Evolutionary conservation across 352 stramenopile species (phyloP).

Genomic region (Albugo laibachii): DNA sequence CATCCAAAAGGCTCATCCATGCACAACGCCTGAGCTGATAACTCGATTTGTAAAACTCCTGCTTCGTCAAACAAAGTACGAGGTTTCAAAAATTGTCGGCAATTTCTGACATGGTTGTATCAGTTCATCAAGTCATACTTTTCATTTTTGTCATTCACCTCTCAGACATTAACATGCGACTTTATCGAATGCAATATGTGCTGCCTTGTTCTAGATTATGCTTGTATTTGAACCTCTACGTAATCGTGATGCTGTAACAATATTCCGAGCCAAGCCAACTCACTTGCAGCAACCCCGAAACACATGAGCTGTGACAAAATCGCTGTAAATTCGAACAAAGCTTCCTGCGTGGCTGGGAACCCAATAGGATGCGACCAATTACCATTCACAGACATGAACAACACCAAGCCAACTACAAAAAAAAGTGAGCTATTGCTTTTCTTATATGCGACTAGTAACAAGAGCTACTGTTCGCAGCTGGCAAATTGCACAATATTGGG

Average conservation of each 20-base stretch:
- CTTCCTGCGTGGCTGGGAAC: slow-evolving; percentile 62
- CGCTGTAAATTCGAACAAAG: slow-evolving; percentile 61
- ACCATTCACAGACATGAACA: slow-evolving; percentile 68
- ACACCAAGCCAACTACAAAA: slow-evolving; percentile 24
- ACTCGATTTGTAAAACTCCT: slow-evolving; percentile 56
- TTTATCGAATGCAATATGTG: no score
- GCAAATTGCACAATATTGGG: no score
- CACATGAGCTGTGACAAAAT: slow-evolving; percentile 78
- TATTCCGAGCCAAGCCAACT: slow-evolving; percentile 31
- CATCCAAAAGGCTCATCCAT: slow-evolving; percentile 44
- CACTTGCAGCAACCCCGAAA: slow-evolving; percentile 65
- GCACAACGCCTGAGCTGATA: slow-evolving; percentile 23
- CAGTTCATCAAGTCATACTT: no score
- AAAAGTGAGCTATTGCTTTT: no score
- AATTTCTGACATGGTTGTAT: no score
- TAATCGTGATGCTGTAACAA: slow-evolving; percentile 49
- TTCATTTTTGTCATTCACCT: no score
- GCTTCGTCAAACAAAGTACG: slow-evolving; percentile 35
- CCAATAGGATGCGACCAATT: slow-evolving; percentile 56
- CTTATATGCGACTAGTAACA: no score
- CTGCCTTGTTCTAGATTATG: background rate
- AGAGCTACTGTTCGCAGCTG: no score
- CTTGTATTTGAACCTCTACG: slow-evolving; percentile 14
- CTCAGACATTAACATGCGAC: no score
- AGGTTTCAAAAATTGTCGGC: background rate